Base-by-base conservation (phyloP, 768 basidiomycete species). In the Pleurotus citrinopileatus region DNA sequence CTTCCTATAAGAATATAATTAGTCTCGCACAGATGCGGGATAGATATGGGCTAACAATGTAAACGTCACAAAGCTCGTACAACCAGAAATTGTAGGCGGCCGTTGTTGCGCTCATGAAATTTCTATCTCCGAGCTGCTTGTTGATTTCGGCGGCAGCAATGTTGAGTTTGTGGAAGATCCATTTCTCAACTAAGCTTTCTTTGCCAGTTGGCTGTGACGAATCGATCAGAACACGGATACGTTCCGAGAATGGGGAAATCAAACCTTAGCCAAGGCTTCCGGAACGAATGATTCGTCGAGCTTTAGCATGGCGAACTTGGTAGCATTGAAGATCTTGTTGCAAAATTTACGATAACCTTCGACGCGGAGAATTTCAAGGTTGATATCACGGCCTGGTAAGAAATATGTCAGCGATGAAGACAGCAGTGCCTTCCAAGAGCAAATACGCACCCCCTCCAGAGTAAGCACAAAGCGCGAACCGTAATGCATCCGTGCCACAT, bases 341-440 rank as follows among this genome's bases (percentile, higher is more conserved):
- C 97, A 98, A 77, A 99, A 99, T 71, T 98, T 98, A 70, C 97
- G 86, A 70, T 98, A 98, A 2, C 95, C 97, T 71, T 98, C 95
- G 27, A 98, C 94, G 50, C 94, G 87, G 58, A 93, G 71, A 60
- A 99, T 94, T 66, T 98, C 94, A 57, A 99, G 75, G 68, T 98
- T 97, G 74, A 99, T 96, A 70, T 98, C 96, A 42, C 95, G 90
- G 25, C 94, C 94, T 94, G 55, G 6, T 9, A 34, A 3, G 32
- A 10, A 2, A 19, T 27, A 29, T 48, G 3, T 32, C 13, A 32
- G 29, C 29, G 13, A 32, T 6, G 29, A 40, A 40, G 17, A 12
- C 2, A 38, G 12, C 23, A 25, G n/a, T 20, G 26, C 15, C 7
- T 25, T 32, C 32, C 27, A 36, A 28, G 1, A 22, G 19, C 26